Conservation (phyloP, 345 rosid genomes). For the Populus euphratica region DNA sequence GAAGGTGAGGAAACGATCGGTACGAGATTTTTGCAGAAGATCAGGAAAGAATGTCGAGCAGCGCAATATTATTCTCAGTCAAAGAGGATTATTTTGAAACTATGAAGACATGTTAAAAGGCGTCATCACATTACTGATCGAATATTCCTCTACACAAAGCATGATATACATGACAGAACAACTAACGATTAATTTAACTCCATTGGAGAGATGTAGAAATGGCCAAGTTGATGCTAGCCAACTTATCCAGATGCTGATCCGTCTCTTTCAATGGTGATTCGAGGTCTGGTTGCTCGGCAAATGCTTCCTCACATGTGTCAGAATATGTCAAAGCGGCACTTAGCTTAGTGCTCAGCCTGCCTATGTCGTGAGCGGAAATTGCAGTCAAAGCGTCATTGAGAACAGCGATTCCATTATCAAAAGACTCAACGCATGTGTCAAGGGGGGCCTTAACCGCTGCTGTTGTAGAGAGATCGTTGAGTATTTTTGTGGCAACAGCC, state of each 20-base stretch:
- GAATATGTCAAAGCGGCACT: constrained; percentile 6
- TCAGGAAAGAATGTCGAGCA: background rate
- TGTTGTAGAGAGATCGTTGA: background rate
- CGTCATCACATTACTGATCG: background rate
- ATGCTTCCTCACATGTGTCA: constrained; percentile 6
- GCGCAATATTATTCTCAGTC: background rate
- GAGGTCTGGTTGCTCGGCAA: background rate
- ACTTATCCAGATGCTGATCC: background rate
- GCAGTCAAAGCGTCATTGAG: constrained; percentile 4
- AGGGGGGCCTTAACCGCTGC: background rate
- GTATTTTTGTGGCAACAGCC: background rate
- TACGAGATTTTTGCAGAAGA: background rate
- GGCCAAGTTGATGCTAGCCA: constrained; percentile 21
- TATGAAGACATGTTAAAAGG: background rate
- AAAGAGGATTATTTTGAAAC: background rate
- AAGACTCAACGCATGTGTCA: constrained; percentile 13
- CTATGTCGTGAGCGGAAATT: constrained; percentile 1
- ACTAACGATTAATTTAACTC: background rate
- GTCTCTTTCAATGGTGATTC: constrained; percentile 4
- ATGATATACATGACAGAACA: background rate
- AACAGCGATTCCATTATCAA: constrained; percentile 1
- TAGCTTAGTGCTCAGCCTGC: background rate
- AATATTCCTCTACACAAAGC: background rate
- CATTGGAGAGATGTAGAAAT: background rate
- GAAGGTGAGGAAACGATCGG: no score